Evolutionary conservation across 2,329 filamentous ascomycete genomes (phyloP), one percentile per base, ranked within the genome.

Genomic region (Paramyrothecium roridum): DNA sequence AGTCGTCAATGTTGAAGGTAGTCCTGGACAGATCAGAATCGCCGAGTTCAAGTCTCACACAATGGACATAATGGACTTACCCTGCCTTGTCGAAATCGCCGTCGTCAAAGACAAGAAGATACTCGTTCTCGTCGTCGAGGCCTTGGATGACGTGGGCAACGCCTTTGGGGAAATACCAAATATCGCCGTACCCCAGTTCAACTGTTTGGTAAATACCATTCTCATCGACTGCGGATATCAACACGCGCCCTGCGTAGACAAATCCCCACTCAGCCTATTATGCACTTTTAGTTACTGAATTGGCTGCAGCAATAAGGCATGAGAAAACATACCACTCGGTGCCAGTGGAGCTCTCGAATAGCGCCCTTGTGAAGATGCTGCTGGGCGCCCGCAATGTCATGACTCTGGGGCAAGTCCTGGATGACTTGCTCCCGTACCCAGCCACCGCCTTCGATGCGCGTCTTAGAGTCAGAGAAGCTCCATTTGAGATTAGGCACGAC

Each of bases 1-100:
- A 89, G 71, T 90, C 86, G 59, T 86, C 85, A 22, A 89, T 77
- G 72, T 85, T 87, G 76, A 89, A 90, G 1, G 87, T 89, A 0
- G 84, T 87, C n/a, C 83, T 82, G 22, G 6, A 13, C 16, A 13
- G 6, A 45, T 45, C 40, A 45, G 40, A 45, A 45, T 6, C 6
- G 17, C 40, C 12, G 20, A 6, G 17, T 4, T 47, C 54, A 57
- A 16, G 33, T 17, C 21, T 12, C 11, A 11, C 37, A 11, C 37
- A 3, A 17, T 0, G 10, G 1, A 4, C 16, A 8, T 6, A 10
- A 6, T 30, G 10, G 7, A 62, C 75, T 56, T 66, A 84, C 78
- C 83, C 84, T 30, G 80, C 72, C 52, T 79, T 80, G 64, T 89
- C 85, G 64, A 89, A 89, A 62, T 89, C 78, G 3, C 82, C 82